Evolutionary conservation across 352 stramenopile genomes (phyloP).

Genomic region (Globisporangium acanthophoron): DNA sequence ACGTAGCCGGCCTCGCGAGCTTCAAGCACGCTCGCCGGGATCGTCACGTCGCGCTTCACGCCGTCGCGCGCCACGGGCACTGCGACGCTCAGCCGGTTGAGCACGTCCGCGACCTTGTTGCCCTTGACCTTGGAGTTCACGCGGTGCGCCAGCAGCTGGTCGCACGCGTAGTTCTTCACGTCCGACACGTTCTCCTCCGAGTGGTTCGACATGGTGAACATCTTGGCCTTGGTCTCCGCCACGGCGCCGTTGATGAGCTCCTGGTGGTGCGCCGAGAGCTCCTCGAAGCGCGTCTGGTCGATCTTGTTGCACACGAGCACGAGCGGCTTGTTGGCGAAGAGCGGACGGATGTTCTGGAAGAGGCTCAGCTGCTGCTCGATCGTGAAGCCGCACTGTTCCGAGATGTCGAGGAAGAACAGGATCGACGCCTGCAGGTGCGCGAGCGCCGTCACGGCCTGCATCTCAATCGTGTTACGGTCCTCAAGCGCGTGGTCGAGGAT

Average conservation of each 20-base stretch:
- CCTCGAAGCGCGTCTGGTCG: conserved; percentile 94
- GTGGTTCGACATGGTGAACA: conserved; percentile 98
- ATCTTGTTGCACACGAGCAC: conserved; percentile 99
- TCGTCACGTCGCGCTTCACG: conserved; percentile 86
- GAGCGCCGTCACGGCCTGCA: conserved; percentile 99
- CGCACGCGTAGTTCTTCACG: conserved; percentile 94
- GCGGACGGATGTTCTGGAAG: conserved; percentile 97
- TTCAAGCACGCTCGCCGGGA: conserved; percentile 91
- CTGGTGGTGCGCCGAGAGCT: conserved; percentile 71
- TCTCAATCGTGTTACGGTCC: conserved; percentile 99
- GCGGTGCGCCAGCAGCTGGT: conserved; percentile 92
- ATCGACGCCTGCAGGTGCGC: conserved; percentile 99
- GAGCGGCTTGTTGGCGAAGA: conserved; percentile 99
- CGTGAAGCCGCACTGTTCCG: conserved; percentile 98
- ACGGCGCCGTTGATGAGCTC: conserved; percentile 78
- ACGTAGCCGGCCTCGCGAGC: conserved; percentile 58
- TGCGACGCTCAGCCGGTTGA: conserved; percentile 96
- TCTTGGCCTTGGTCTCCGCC: conserved; percentile 75
- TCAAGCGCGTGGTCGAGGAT: conserved; percentile 99
- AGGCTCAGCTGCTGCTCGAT: conserved; percentile 97
- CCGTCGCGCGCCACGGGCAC: conserved; percentile 92
- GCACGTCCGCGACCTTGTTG: conserved; percentile 95
- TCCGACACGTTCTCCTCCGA: conserved; percentile 96
- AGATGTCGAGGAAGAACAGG: conserved; percentile 99
- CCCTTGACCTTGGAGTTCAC: conserved; percentile 93